A percentile compares a stretch with the other conserved stretches of the same genome.
Evolutionary conservation across 179 eudicot species (phyloP).

Genomic region (Heliamphora pulchella): DNA sequence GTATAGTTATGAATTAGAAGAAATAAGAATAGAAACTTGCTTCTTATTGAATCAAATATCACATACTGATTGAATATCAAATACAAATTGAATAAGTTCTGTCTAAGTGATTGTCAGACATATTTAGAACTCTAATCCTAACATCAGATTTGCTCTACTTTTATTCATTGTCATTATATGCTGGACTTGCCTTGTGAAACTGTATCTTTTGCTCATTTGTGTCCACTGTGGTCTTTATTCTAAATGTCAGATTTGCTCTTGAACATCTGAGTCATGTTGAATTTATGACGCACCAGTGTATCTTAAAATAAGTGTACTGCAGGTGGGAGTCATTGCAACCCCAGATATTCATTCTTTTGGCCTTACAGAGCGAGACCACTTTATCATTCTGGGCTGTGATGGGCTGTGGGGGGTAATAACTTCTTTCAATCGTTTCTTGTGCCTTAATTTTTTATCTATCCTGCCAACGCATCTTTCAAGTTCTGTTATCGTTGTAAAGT

Average conservation of each 20-base stretch:
- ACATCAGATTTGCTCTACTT: too few species aligned
- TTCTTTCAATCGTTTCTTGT: background rate
- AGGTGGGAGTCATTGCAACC: constrained; percentile 80
- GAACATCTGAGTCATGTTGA: background rate
- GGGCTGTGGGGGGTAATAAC: constrained; percentile 88
- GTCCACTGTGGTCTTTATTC: too few species aligned
- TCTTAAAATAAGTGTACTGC: constrained; percentile 29
- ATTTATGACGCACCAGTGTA: constrained; percentile 2
- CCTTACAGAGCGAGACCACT: constrained; percentile 65
- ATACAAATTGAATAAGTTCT: too few species aligned
- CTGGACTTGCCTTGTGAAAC: too few species aligned
- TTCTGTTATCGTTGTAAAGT: constrained; percentile 3
- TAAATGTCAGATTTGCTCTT: background rate
- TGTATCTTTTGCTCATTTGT: too few species aligned
- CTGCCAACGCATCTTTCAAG: background rate
- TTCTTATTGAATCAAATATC: too few species aligned
- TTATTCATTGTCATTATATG: too few species aligned
- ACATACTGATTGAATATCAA: too few species aligned
- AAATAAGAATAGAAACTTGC: too few species aligned
- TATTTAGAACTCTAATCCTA: too few species aligned
- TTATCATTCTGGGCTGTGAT: constrained; percentile 87
- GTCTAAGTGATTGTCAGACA: too few species aligned
- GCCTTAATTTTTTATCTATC: background rate
- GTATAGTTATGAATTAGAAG: too few species aligned
- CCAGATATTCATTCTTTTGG: constrained; percentile 81